Evolutionary conservation across 2,329 filamentous ascomycete genomes (phyloP), one percentile per base, ranked within the genome.

Genomic region (Calonectria honghensis): DNA sequence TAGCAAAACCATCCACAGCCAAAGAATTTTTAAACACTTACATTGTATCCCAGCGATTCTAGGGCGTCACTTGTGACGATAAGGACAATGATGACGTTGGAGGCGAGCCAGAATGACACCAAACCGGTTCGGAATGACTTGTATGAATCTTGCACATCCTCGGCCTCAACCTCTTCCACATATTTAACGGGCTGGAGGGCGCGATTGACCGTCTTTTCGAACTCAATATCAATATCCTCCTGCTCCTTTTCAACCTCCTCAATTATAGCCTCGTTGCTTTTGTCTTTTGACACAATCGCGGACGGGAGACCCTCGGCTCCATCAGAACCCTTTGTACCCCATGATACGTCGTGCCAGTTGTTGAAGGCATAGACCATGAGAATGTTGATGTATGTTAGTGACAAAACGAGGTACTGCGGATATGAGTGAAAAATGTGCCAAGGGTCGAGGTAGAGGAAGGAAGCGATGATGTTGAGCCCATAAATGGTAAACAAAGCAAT

Each of bases 291-390:
- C 37, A 63, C 32, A 29, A 41, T 14, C 3, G 57, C 57, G 9
- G 35, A 63, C 10, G 57, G 57, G 2, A 63, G 57, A 16, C 14
- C 57, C 14, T 63, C 57, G 5, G 57, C 57, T 13, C 32, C 57
- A 37, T 63, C 57, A 20, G 57, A 63, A 6, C 57, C 57, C 37
- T 63, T 63, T 29, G 57, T 63, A 18, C 57, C 57, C 57, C 57
- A 63, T 29, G 57, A 63, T 20, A 63, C 57, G 18, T 63, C 57
- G 24, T 63, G 57, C 57, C 57, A 63, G 37, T 63, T 63, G 35
- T 63, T 63, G 11, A 63, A 63, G 27, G 57, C 57, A 41, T 63
- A 63, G 39, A 63, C 57, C 57, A 63, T 63, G 16, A 63, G 57
- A 41, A 63, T 63, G 24, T 63, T 63, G 57, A 63, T 63, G 16